Conservation (phyloP, 176 grass and related monocot genomes). For the Oryza longistaminata region DNA sequence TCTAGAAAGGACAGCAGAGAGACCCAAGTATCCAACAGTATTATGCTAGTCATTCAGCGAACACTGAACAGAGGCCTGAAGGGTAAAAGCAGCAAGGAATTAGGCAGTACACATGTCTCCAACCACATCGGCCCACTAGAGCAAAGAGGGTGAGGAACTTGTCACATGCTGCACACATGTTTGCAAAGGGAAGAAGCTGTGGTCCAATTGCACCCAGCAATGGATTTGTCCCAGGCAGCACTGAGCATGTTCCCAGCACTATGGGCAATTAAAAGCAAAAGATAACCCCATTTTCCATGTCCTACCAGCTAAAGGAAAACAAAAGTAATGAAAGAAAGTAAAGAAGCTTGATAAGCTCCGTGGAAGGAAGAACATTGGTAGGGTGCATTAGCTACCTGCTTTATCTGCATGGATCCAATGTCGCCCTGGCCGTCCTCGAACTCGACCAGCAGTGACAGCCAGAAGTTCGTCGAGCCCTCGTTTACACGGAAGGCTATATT, state of each 20-base stretch:
- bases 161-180: slow-evolving; percentile 45
- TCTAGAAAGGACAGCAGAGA: background rate
- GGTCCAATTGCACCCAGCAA: slow-evolving; percentile 22
- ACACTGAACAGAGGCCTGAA: background rate
- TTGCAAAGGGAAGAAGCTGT: slow-evolving; percentile 8
- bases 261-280: slow-evolving; percentile 3
- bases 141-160: background rate
- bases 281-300: background rate
- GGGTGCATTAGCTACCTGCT: slow-evolving; percentile 51
- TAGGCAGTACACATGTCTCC: slow-evolving; percentile 23
- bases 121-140: slow-evolving; percentile 1
- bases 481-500: slow-evolving; percentile 93
- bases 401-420: slow-evolving; percentile 93
- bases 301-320: background rate
- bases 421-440: slow-evolving; percentile 94
- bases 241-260: slow-evolving; percentile 8
- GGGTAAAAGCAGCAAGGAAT: slow-evolving; percentile 20
- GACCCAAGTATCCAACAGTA: background rate
- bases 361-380: background rate
- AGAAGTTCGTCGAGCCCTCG: slow-evolving; percentile 87
- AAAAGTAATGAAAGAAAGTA: background rate
- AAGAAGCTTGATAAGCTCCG: background rate
- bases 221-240: background rate
- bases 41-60: background rate
- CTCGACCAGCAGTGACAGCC: slow-evolving; percentile 92